Evolutionary conservation across 2,329 filamentous ascomycete genomes (phyloP), one percentile per base, ranked within the genome.

Genomic region (Colletotrichum cordylinicola): DNA sequence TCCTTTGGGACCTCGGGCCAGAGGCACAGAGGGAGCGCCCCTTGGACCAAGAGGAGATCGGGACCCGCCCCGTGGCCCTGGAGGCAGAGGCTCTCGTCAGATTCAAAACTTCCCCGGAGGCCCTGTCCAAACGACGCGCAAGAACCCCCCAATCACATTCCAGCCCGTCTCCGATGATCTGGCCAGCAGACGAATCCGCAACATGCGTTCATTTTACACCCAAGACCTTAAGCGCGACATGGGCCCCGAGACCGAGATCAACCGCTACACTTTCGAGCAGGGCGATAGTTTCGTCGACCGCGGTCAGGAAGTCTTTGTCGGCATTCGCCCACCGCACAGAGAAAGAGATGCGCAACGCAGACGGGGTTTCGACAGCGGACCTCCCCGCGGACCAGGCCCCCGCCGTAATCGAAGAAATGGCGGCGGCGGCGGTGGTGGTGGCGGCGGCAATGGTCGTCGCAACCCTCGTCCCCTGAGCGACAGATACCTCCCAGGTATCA

Each of bases 251-350:
- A 83, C 87, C 77, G 84, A 88, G 67, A 91, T 91, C 84, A 92
- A 94, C 81, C 89, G 94, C 37, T 95, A 95, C 82, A 93, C 93
- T 0, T 96, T 96, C 79, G 93, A 95, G 82, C 87, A 92, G 72
- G 89, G 88, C 1, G 91, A 93, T 75, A 81, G 84, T 8, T 91
- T 96, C 70, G 93, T 96, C 60, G 94, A 96, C 82, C 89, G 93
- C 70, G 94, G 94, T 16, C 91, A 91, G 18, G 94, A 96, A 82
- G 91, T 93, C 48, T 93, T 93, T 80, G 85, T 91, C 64, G 91
- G 91, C 18, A 92, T 93, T 76, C 86, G 91, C 29, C 91, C 91
- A 29, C 91, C 91, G 2, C 88, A 90, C 75, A 85, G 90, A 12
- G 89, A 91, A 79, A 85, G 90, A 10, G 89, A 91, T 79, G 83